These are phyloP conservation scores for Blastobotrys malaysiensis DNA, from an alignment of 1,139 yeast genomes.

Conservation along the genomic window DNA sequence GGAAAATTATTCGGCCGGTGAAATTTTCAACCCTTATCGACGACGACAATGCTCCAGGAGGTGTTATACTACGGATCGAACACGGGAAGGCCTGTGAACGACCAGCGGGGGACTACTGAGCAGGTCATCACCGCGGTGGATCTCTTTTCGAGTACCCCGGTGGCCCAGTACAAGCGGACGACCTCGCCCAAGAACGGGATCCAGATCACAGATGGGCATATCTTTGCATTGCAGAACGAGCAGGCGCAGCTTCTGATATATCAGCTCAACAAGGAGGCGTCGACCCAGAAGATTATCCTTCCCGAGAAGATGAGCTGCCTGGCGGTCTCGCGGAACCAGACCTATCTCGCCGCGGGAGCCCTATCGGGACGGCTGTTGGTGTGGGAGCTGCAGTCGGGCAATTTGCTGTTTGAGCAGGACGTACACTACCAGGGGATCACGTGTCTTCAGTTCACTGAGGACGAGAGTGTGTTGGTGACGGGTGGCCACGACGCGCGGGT, in stretches of 20 bases:
- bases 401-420: conserved; percentile 63
- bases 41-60: conserved; percentile 24
- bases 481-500: conserved; percentile 82
- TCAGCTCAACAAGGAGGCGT: conserved; percentile 69
- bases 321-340: conserved; percentile 41
- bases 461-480: conserved; percentile 65
- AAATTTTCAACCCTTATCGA: not conserved
- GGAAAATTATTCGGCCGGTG: not conserved
- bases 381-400: conserved; percentile 85
- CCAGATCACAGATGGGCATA: conserved; percentile 41
- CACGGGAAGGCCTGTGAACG: conserved; percentile 13
- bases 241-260: conserved; percentile 76
- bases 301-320: conserved; percentile 74
- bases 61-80: conserved; percentile 26
- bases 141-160: conserved; percentile 24
- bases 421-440: conserved; percentile 81
- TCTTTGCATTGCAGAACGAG: conserved; percentile 57
- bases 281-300: conserved; percentile 76
- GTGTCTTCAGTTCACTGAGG: conserved; percentile 50
- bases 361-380: conserved; percentile 71
- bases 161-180: conserved; percentile 25
- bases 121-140: conserved; percentile 22
- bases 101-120: conserved; percentile 14
- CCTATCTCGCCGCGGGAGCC: conserved; percentile 69
- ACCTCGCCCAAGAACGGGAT: conserved; percentile 44